Base-by-base conservation (phyloP, 2,329 filamentous ascomycete species). In the Drechslerella dactyloides region DNA sequence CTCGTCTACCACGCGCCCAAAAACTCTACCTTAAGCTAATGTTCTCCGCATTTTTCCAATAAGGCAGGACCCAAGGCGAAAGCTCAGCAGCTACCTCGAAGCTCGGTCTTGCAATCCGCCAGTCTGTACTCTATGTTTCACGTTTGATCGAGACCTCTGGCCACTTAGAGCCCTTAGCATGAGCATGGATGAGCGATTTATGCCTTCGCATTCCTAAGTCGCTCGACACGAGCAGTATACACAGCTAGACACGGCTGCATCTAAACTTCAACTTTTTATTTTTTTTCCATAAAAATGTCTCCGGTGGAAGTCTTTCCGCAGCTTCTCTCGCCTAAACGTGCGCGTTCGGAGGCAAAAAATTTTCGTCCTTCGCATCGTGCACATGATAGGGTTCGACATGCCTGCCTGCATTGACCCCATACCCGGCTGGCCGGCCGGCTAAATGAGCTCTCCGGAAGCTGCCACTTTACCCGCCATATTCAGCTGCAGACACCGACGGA, bases 231-330 rank as follows among this genome's bases (percentile, higher is more conserved):
- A 44, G 40, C 40, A 6, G 40, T 13, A 17, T 44, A n/a, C n/a
- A n/a, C n/a, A n/a, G n/a, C n/a, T n/a, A n/a, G n/a, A n/a, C n/a
- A n/a, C n/a, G 13, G 44, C 11, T 23, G 46, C 46, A 51, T 51
- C 42, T n/a, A n/a, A n/a, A n/a, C n/a, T 48, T 7, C 19, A 48
- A 21, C 6, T 7, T 21, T 8, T 8, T 17, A 7, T 48, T 48
- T n/a, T 37, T 59, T 48, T 59, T 70, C 66, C 66, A 56, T 53
- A 63, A 64, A n/a, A 70, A 64, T 64, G 50, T 70, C 60, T 70
- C 66, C 66, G 66, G 59, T 63, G 44, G 46, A 51, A 65, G 42
- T 72, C 50, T 56, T 65, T 65, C 68, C 60, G 68, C 23, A 52
- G 37, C 21, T 2, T 65, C 55, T 59, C 8, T 48, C 44, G 44